phyloP scores from a whole-genome alignment of 208 protist species.

The Leishmania arabica region DNA sequence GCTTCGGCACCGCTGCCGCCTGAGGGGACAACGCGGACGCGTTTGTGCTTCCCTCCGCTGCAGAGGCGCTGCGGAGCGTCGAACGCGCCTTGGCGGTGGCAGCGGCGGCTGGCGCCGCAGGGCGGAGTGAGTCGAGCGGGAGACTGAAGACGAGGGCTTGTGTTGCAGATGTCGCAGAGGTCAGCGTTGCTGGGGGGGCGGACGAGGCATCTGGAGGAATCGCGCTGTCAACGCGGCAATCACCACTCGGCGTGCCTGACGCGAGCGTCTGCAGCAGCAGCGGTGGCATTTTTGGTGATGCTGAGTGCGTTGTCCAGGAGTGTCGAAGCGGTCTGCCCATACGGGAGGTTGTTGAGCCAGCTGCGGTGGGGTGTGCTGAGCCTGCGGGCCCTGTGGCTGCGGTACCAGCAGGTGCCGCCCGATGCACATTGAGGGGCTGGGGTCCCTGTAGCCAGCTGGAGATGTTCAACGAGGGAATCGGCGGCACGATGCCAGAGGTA shows the following conservation, averaged over 20 bases:
- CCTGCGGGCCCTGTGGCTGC: neutral
- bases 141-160: neutral
- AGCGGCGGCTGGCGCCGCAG: no score
- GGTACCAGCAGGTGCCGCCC: conserved; percentile 10
- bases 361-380: neutral
- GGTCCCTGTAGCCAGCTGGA: conserved; percentile 35
- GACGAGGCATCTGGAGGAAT: neutral
- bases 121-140: neutral
- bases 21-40: neutral
- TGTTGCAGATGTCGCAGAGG: neutral
- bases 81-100: no score
- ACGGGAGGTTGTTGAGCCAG: conserved; percentile 2
- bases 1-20: neutral
- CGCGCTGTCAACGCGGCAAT: neutral
- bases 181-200: neutral
- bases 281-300: neutral
- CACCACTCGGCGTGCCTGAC: neutral
- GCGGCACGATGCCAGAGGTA: neutral
- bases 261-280: conserved; percentile 12
- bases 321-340: neutral
- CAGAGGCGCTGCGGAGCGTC: neutral
- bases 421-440: conserved; percentile 27
- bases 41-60: neutral
- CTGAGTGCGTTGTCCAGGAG: neutral
- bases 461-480: conserved; percentile 8